phyloP scores from a whole-genome alignment of 2,329 filamentous ascomycete genomes.

The Stachybotrys chartarum region DNA sequence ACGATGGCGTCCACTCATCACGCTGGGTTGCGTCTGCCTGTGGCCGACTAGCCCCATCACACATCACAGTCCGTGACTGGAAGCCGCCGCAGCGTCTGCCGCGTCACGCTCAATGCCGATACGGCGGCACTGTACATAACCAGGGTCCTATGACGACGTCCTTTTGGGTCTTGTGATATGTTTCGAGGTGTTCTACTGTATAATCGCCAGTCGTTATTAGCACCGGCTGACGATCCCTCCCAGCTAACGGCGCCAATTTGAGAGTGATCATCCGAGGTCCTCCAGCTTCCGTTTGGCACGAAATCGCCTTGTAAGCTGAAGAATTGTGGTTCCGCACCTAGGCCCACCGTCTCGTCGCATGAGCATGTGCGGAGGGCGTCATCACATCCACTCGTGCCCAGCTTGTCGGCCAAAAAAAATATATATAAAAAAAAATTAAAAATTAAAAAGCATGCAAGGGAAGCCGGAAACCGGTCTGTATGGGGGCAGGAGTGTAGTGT shows the following conservation, averaged over 20 bases:
- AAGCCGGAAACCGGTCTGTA: neutral
- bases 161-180: too few relatives aligned
- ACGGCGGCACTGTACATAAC: too few relatives aligned
- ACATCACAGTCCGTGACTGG: neutral
- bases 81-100: neutral
- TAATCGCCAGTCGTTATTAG: neutral
- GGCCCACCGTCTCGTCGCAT: neutral
- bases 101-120: neutral
- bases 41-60: neutral
- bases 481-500: too few relatives aligned
- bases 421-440: too few relatives aligned
- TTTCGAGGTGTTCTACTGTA: too few relatives aligned
- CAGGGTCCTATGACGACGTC: too few relatives aligned
- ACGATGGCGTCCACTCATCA: neutral
- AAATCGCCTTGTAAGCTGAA: neutral
- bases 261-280: too few relatives aligned
- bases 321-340: neutral
- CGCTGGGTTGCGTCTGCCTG: neutral
- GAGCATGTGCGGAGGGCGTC: neutral
- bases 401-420: neutral
- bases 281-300: neutral
- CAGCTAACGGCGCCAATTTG: neutral
- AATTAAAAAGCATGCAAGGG: neutral
- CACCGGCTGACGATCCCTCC: neutral
- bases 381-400: neutral